Evolutionary conservation across 1,139 yeast species (phyloP).

Genomic region (Saccharomyces hybrid): DNA sequence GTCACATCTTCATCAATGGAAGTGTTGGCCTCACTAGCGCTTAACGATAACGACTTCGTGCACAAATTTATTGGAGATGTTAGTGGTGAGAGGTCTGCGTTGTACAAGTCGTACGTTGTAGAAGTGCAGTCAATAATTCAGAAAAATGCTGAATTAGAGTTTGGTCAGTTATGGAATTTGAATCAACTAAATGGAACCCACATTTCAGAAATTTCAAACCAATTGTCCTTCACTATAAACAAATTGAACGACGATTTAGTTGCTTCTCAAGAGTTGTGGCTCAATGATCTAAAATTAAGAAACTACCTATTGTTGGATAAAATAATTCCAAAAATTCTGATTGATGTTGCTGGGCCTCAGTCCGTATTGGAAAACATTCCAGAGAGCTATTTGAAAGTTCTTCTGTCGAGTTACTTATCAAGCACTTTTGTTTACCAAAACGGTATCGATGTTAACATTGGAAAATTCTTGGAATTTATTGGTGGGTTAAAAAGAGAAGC

Average conservation of each 20-base stretch:
- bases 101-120: conserved; percentile 73
- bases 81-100: conserved; percentile 44
- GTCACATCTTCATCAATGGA: conserved; percentile 95
- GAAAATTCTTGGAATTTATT: conserved; percentile 31
- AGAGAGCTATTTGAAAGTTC: conserved; percentile 75
- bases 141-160: conserved; percentile 74
- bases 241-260: conserved; percentile 85
- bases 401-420: conserved; percentile 85
- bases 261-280: conserved; percentile 76
- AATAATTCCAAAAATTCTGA: conserved; percentile 71
- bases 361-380: conserved; percentile 73
- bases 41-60: conserved; percentile 79
- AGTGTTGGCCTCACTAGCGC: conserved; percentile 88
- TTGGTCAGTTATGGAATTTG: conserved; percentile 79
- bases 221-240: conserved; percentile 78
- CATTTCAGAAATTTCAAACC: conserved; percentile 74
- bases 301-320: conserved; percentile 59
- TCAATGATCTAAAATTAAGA: conserved; percentile 67
- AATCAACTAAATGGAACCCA: conserved; percentile 60
- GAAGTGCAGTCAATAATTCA: conserved; percentile 74
- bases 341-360: conserved; percentile 68
- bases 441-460: conserved; percentile 52
- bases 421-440: conserved; percentile 81
- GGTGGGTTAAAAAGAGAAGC: conserved; percentile 31
- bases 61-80: conserved; percentile 39